A percentile compares a stretch with the other conserved stretches of the same genome.
phyloP scores from a whole-genome alignment of 108 stramenopile species.

The Aurantiochytrium sp. region DNA sequence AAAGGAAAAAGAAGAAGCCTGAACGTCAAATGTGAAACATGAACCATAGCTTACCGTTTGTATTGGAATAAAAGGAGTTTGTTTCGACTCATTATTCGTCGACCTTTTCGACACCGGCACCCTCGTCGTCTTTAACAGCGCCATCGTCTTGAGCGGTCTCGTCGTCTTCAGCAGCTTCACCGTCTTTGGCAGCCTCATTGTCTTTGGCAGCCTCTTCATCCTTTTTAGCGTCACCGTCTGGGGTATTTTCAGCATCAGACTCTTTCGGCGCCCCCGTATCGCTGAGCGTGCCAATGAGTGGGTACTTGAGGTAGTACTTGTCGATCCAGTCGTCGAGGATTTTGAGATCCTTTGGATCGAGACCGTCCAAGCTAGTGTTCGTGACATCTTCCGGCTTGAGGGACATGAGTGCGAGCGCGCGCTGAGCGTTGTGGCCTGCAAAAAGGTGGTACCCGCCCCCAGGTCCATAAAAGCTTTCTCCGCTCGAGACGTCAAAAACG shows the following conservation, averaged over 20 bases:
- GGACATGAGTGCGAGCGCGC: conserved; percentile 2
- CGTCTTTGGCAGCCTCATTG: background rate
- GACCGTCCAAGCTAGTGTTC: background rate
- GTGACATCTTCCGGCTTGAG: background rate
- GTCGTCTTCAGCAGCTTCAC: background rate
- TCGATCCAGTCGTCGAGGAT: background rate
- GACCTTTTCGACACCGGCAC: background rate
- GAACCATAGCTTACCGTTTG: no score
- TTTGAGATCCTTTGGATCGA: background rate
- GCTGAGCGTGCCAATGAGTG: background rate
- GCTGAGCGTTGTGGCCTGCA: conserved; percentile 13
- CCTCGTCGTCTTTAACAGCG: background rate
- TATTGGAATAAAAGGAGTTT: background rate
- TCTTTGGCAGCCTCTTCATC: no score
- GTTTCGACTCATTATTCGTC: background rate
- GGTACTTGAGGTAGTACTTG: background rate
- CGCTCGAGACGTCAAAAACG: conserved; percentile 4
- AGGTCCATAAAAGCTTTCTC: background rate
- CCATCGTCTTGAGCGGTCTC: background rate
- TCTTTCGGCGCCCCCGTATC: background rate
- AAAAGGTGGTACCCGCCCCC: background rate
- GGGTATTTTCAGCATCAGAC: no score
- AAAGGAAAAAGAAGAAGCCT: no score
- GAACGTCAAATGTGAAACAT: no score
- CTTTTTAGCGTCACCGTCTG: no score